phyloP scores from a whole-genome alignment of 192 early-diverging fungal species.

The Gamsiella multidivaricata region DNA sequence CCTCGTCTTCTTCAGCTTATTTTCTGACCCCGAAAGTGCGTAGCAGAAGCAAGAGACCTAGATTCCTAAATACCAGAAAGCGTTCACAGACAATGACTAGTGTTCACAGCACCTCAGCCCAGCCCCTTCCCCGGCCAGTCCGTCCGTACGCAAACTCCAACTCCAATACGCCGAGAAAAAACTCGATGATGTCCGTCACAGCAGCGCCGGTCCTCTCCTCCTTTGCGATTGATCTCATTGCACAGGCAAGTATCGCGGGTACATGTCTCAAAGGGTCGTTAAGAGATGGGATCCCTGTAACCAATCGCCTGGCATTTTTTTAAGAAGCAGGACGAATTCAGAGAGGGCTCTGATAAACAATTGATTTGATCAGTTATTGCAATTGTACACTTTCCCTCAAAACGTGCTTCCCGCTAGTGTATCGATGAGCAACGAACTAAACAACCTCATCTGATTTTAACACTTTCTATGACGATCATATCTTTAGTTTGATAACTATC shows the following conservation, averaged over 20 bases:
- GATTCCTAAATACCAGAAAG: no score
- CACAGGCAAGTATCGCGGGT: conserved; percentile 35
- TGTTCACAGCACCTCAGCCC: conserved; percentile 22
- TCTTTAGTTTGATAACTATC: conserved; percentile 46
- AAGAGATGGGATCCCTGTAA: no score
- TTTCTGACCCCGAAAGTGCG: no score
- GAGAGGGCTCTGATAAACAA: conserved; percentile 24
- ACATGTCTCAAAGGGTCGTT: neutral
- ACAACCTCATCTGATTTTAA: neutral
- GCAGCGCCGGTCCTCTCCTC: conserved; percentile 40
- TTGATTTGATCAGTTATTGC: no score
- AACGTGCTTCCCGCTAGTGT: no score
- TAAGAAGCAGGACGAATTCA: no score
- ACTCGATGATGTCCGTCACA: conserved; percentile 20
- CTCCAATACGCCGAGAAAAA: conserved; percentile 17
- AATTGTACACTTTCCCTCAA: no score
- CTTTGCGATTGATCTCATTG: conserved; percentile 52
- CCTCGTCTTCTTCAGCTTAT: no score
- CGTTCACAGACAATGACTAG: conserved; percentile 51
- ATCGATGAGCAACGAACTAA: no score
- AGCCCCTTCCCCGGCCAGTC: conserved; percentile 20
- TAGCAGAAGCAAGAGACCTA: no score
- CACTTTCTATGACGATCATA: neutral
- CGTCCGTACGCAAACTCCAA: conserved; percentile 24
- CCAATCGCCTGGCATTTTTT: no score